Conservation (phyloP, 148 eudicot genomes). For the Cornus suecica region DNA sequence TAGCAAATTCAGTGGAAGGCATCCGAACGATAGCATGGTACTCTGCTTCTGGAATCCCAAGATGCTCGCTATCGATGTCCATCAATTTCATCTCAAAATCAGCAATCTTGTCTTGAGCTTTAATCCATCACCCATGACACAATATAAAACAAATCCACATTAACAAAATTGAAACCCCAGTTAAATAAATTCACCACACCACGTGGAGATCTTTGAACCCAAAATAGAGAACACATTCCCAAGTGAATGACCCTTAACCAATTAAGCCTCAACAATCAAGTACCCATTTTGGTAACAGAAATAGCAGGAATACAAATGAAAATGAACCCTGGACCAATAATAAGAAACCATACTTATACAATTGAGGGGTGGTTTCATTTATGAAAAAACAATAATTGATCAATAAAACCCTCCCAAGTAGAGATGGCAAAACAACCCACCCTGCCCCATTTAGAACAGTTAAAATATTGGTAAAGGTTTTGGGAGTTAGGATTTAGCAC, state of each 20-base stretch:
- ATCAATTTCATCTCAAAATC: conserved; percentile 98
- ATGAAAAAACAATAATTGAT: too few species aligned
- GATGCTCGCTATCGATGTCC: conserved; percentile 93
- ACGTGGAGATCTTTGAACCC: too few species aligned
- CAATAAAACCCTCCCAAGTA: too few species aligned
- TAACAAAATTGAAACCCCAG: background rate
- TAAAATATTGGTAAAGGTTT: too few species aligned
- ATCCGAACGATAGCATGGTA: conserved; percentile 90
- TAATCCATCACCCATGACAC: background rate
- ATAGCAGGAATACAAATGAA: background rate
- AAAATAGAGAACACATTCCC: background rate
- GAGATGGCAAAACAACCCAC: too few species aligned
- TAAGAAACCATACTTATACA: background rate
- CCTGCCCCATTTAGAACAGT: too few species aligned
- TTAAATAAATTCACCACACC: background rate
- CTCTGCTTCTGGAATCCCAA: conserved; percentile 95
- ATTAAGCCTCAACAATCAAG: background rate
- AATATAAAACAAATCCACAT: background rate
- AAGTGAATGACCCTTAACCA: background rate
- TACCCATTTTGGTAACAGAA: too few species aligned
- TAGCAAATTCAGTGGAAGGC: conserved; percentile 88
- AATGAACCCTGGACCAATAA: background rate
- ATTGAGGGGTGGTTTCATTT: background rate
- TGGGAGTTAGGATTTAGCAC: too few species aligned
- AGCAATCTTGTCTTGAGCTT: conserved; percentile 91